These are phyloP conservation scores for Stagonosporopsis vannaccii DNA, from an alignment of 2,329 filamentous ascomycete genomes.

Conservation along the genomic window DNA sequence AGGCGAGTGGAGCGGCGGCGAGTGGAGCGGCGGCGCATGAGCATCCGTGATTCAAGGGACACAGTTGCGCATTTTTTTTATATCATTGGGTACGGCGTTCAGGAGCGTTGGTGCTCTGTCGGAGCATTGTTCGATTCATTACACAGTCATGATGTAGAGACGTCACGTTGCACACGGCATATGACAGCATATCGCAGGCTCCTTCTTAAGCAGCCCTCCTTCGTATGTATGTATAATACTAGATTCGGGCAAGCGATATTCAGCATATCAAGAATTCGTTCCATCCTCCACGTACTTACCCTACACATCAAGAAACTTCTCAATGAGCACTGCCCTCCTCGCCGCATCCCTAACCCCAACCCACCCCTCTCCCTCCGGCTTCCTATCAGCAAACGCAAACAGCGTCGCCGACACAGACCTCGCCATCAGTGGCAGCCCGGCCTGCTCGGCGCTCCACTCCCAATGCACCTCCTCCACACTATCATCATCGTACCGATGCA, in stretches of 20 bases:
- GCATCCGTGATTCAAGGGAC: background rate
- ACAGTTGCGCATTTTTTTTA: background rate
- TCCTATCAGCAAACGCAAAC: slow-evolving; percentile 33
- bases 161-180: slow-evolving; percentile 5
- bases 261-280: background rate
- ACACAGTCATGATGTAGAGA: background rate
- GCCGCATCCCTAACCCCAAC: slow-evolving; percentile 37
- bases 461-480: slow-evolving; percentile 55
- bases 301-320: slow-evolving; percentile 9
- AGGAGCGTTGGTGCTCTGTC: background rate
- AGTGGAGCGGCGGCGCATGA: slow-evolving; percentile 3
- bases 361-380: slow-evolving; percentile 33
- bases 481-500: slow-evolving; percentile 60
- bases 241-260: background rate
- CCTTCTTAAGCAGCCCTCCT: background rate
- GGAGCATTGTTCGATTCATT: slow-evolving; percentile 4
- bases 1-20: background rate
- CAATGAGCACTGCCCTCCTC: slow-evolving; percentile 26
- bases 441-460: slow-evolving; percentile 51
- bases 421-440: slow-evolving; percentile 30
- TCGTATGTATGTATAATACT: slow-evolving; percentile 3
- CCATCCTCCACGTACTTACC: background rate
- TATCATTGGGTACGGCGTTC: slow-evolving; percentile 8
- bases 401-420: slow-evolving; percentile 29
- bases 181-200: slow-evolving; percentile 3